Base-by-base conservation (phyloP, 306 rosid species). In the Pueraria montana region DNA sequence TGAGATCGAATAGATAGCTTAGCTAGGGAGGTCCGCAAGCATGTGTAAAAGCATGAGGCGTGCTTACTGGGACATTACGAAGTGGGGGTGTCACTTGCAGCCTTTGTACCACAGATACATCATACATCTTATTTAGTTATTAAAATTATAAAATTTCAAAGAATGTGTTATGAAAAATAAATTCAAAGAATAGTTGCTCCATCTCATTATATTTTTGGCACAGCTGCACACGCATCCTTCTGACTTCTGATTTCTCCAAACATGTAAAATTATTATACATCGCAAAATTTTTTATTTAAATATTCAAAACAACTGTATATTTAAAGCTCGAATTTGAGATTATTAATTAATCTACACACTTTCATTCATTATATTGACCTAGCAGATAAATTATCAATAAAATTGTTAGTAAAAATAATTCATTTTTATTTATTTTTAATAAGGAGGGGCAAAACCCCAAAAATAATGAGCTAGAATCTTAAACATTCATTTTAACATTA, bases 31-130 rank as follows among this genome's bases (percentile, higher is more conserved):
- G 85, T 71, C 21, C 79, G 68, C 12, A 76, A 48, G 77, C 71
- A 70, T 14, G 84, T 68, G 82, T 34, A 76, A 85, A 84, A 74
- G 80, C 49, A 26, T 20, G 58, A 74, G 32, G 83, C 82, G 59
- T 68, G 80, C 38, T 0, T 23, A 10, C 2, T 67, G 42, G 43
- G 72, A 73, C 87, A 73, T 40, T 48, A 61, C 36, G 72, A 77
- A 86, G 85, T 89, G 83, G 88, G 72, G 32, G 68, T 70, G 76
- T 45, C 59, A 70, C 76, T 70, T 70, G 56, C 55, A 42, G 21
- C 53, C 36, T 42, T 23, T 69, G 30, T 38, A 14, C 73, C 73
- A 67, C 4, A 7, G 4, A 38, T 38, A 1, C 43, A 38, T 38
- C 43, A 38, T 38, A 38, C 11, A 8, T 8, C 43, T 38, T n/a